Conservation (phyloP, 148 eudicot genomes). For the Rhododendron vialii region DNA sequence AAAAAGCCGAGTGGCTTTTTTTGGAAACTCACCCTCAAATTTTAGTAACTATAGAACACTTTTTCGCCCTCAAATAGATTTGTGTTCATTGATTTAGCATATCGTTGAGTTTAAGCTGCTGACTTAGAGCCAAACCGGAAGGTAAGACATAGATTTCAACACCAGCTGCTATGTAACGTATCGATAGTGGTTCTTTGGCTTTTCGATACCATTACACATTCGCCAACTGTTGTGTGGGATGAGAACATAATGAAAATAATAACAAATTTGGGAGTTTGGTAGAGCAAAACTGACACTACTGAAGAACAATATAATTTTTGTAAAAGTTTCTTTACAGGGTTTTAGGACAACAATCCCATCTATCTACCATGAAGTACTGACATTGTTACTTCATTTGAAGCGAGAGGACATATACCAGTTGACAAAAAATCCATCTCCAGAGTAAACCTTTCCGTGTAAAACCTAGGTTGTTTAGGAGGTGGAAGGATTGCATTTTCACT, state of each 20-base stretch:
- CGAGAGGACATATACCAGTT: not conserved
- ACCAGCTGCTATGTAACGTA: too few relatives aligned
- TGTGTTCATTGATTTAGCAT: too few relatives aligned
- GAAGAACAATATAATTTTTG: not conserved
- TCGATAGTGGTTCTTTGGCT: too few relatives aligned
- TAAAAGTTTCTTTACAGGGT: not conserved
- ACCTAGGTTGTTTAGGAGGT: slow-evolving; percentile 9
- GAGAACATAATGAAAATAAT: not conserved
- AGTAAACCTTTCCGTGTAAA: not conserved
- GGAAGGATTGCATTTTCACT: not conserved
- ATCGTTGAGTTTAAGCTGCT: too few relatives aligned
- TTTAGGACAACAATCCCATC: not conserved
- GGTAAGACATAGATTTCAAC: too few relatives aligned
- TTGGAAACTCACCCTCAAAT: too few relatives aligned
- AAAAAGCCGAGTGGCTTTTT: too few relatives aligned
- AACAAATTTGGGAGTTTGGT: not conserved
- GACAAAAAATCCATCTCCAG: not conserved
- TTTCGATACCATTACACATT: too few relatives aligned
- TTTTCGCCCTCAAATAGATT: too few relatives aligned
- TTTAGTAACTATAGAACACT: too few relatives aligned
- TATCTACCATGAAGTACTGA: not conserved
- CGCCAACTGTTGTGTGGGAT: not conserved
- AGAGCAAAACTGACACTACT: not conserved
- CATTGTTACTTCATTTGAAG: slow-evolving; percentile 2
- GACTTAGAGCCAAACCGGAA: too few relatives aligned